These are phyloP conservation scores for Rhodosporidiobolus odoratus DNA, from an alignment of 768 basidiomycete species.

Conservation along the genomic window DNA sequence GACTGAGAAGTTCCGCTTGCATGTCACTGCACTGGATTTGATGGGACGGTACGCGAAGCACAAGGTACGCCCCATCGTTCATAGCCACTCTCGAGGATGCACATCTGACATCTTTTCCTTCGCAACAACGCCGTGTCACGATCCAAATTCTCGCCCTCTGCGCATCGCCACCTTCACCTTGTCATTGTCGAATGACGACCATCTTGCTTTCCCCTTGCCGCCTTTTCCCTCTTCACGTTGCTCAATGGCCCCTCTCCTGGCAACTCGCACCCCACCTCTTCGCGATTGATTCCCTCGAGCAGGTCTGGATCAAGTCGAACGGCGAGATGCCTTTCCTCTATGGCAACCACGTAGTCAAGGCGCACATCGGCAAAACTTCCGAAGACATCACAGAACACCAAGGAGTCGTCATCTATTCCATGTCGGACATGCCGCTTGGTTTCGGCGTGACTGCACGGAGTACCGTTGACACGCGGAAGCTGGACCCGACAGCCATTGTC, in stretches of 20 bases:
- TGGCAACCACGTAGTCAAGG: conserved; percentile 96
- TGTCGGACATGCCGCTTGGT: conserved; percentile 90
- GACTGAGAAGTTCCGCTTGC: conserved; percentile 93
- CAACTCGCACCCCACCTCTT: background rate
- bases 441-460: conserved; percentile 96
- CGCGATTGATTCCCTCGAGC: background rate
- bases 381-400: conserved; percentile 99
- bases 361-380: conserved; percentile 95
- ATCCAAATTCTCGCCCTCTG: too few species aligned
- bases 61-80: conserved; percentile 60
- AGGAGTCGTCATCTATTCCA: conserved; percentile 92
- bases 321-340: conserved; percentile 99
- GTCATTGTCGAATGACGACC: background rate
- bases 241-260: too few species aligned
- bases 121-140: too few species aligned
- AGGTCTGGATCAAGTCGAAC: conserved; percentile 99
- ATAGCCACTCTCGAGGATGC: too few species aligned
- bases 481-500: conserved; percentile 93
- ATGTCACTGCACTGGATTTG: conserved; percentile 87
- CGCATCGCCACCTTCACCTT: too few species aligned
- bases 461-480: conserved; percentile 89
- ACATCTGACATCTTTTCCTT: too few species aligned
- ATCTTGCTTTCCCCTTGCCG: background rate
- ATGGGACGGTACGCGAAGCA: conserved; percentile 95
- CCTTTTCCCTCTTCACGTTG: background rate